Conservation (phyloP, 768 basidiomycete genomes). For the Chalciporus chontae region DNA sequence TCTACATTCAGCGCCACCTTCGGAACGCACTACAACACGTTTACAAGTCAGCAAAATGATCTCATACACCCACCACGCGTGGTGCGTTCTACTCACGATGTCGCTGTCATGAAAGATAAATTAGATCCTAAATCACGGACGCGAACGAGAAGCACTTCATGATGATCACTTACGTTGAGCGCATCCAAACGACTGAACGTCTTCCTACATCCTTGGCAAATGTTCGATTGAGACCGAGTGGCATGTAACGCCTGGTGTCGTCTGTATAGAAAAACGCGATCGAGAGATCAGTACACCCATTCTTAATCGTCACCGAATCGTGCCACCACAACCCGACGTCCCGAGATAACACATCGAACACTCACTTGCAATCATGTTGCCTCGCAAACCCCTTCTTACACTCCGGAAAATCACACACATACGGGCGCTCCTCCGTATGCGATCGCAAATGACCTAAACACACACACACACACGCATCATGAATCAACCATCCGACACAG, state of each 20-base stretch:
- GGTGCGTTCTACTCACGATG: constrained; percentile 56
- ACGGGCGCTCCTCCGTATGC: constrained; percentile 93
- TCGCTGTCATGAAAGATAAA: constrained; percentile 46
- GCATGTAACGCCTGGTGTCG: constrained; percentile 90
- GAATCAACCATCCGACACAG: not conserved
- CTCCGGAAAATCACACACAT: constrained; percentile 89
- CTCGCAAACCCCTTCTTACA: constrained; percentile 94
- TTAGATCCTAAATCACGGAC: constrained; percentile 21
- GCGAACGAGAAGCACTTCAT: constrained; percentile 27
- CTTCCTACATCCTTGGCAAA: constrained; percentile 91
- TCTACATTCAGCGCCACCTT: constrained; percentile 79
- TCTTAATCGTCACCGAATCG: not conserved
- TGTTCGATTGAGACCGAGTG: constrained; percentile 76
- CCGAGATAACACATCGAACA: constrained; percentile 20
- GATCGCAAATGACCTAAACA: constrained; percentile 82
- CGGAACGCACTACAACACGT: constrained; percentile 64
- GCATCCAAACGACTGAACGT: constrained; percentile 93
- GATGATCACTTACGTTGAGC: constrained; percentile 71
- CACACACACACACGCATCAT: not conserved
- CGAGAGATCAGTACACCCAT: not conserved
- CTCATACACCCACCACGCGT: constrained; percentile 23
- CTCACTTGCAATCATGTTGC: constrained; percentile 96
- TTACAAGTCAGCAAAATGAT: constrained; percentile 22
- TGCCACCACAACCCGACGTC: not conserved
- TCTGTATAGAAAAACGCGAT: constrained; percentile 34